Base-by-base conservation (phyloP, 805 yeast genomes). In the Saccharomycopsis fermentans region DNA sequence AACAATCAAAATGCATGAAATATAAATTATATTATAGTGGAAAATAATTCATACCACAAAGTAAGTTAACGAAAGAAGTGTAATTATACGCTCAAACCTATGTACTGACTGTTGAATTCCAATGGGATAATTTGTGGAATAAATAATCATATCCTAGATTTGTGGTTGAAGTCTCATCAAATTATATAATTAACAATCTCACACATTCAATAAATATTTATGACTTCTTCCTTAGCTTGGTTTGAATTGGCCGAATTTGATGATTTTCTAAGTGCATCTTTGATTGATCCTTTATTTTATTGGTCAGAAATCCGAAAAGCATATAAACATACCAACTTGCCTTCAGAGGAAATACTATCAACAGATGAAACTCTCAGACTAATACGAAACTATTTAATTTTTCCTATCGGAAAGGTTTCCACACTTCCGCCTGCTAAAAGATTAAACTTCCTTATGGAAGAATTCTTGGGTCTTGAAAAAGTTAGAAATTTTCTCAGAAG, bases 231-330 rank as follows among this genome's bases (percentile, higher is more conserved):
- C 24, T 54, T 63, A 26, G 58, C 55, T 27, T 69, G 72, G 70
- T 58, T 55, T 17, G 65, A 65, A 35, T 64, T 69, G 6, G 63
- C 71, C 6, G 65, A 65, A 24, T 58, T 65, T 12, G 73, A 69
- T 59, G 71, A 69, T 55, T 69, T 65, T 55, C 57, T 68, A n/a
- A 67, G 71, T 2, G 55, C 60, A n/a, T 65, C 67, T 29, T 52
- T 69, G 6, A 48, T 69, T 4, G 73, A 69, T 55, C 59, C 64
- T 21, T 37, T 61, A 1, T 63, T 59, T 51, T 69, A 63, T 54
- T 70, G 71, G 70, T 63, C 65, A 14, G 52, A 54, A 21, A 62
- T 67, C n/a, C 55, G 71, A 53, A 69, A 70, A 56, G 60, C 68
- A 4, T 57, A 55, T n/a, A 48, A 27, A 4, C 58, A 55, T 6